Conservation (phyloP, 768 basidiomycete species). For the Lentinula boryana region DNA sequence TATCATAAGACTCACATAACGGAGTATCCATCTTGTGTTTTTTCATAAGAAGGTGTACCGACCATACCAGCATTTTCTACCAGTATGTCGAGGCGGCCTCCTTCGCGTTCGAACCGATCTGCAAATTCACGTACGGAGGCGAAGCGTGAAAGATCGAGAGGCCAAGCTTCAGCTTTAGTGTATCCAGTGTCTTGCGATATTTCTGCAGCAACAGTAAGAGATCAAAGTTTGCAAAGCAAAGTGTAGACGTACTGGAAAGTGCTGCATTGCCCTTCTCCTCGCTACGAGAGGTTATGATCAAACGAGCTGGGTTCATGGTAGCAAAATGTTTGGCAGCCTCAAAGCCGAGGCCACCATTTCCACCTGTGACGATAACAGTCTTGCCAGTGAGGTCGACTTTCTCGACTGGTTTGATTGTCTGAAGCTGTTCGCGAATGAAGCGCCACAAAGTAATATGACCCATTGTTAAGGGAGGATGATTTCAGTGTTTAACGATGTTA, state of each 20-base stretch:
- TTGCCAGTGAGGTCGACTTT: conserved; percentile 19
- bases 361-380: conserved; percentile 23
- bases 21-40: not conserved
- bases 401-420: conserved; percentile 11
- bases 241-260: conserved; percentile 12
- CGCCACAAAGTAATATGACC: not conserved
- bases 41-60: not conserved
- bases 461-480: not conserved
- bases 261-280: conserved; percentile 17
- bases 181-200: conserved; percentile 17
- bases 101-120: conserved; percentile 13
- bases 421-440: conserved; percentile 1
- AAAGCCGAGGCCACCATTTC: conserved; percentile 26
- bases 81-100: conserved; percentile 17
- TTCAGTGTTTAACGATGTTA: not conserved
- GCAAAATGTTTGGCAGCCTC: conserved; percentile 24
- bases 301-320: conserved; percentile 19
- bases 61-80: conserved; percentile 25
- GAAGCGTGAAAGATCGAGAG: conserved; percentile 22
- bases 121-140: conserved; percentile 21
- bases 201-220: conserved; percentile 10
- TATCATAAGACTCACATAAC: not conserved
- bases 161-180: conserved; percentile 20
- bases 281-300: conserved; percentile 22
- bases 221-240: conserved; percentile 10